Conservation (phyloP, 306 rosid species). For the Cucumis melo region DNA sequence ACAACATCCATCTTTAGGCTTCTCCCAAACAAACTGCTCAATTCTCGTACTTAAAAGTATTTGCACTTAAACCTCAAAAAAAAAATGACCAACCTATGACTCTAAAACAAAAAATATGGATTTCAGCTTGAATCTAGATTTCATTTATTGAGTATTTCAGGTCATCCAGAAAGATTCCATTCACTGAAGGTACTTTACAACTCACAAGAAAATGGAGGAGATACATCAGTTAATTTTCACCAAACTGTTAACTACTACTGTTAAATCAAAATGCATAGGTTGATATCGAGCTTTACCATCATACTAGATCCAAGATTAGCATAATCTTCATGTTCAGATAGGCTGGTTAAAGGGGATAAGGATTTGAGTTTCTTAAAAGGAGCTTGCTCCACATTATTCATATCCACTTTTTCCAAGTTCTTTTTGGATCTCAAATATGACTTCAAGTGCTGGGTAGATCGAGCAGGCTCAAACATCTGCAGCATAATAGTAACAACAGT, state of each 20-base stretch:
- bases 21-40: not conserved
- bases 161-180: not conserved
- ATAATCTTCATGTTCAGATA: slow-evolving; percentile 13
- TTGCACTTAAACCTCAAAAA: not conserved
- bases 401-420: slow-evolving; percentile 18
- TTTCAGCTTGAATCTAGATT: not conserved
- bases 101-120: not conserved
- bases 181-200: not conserved
- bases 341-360: slow-evolving; percentile 20
- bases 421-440: slow-evolving; percentile 27
- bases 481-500: not conserved
- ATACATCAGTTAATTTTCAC: not conserved
- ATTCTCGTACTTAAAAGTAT: not conserved
- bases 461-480: slow-evolving; percentile 68
- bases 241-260: not conserved
- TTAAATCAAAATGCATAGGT: not conserved
- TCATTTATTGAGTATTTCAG: not conserved
- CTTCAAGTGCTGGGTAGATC: slow-evolving; percentile 23
- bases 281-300: slow-evolving; percentile 10
- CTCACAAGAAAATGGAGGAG: not conserved
- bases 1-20: not conserved
- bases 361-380: slow-evolving; percentile 32
- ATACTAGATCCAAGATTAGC: slow-evolving; percentile 16
- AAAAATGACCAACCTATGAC: not conserved
- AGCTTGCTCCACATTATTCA: slow-evolving; percentile 20